phyloP scores from a whole-genome alignment of 1,139 yeast species.

The Hyphopichia pseudoburtonii region DNA sequence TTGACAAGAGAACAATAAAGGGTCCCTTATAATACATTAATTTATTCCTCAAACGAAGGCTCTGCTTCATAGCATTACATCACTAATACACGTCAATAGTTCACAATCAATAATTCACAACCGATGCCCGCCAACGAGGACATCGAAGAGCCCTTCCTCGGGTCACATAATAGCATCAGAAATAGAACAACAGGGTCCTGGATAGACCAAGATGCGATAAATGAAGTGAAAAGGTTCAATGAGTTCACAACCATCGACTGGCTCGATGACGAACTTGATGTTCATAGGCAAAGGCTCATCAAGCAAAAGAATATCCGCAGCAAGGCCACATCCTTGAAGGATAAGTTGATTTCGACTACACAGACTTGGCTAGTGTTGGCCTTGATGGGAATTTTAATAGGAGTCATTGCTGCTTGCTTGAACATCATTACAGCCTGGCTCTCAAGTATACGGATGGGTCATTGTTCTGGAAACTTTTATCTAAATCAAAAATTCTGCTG shows the following conservation, averaged over 20 bases:
- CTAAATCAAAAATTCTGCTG: slow-evolving; percentile 81
- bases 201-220: slow-evolving; percentile 35
- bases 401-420: slow-evolving; percentile 76
- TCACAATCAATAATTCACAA: neutral
- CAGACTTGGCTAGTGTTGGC: slow-evolving; percentile 79
- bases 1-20: too few relatives aligned
- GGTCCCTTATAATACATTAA: too few relatives aligned
- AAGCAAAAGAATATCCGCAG: slow-evolving; percentile 17
- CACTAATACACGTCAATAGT: too few relatives aligned
- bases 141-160: neutral
- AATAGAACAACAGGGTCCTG: slow-evolving; percentile 36
- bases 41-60: too few relatives aligned
- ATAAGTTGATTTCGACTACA: slow-evolving; percentile 43
- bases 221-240: slow-evolving; percentile 48
- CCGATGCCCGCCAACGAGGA: neutral
- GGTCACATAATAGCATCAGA: slow-evolving; percentile 9
- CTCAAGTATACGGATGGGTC: slow-evolving; percentile 76
- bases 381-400: slow-evolving; percentile 71
- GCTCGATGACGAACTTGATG: slow-evolving; percentile 72
- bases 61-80: too few relatives aligned
- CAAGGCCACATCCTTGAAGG: slow-evolving; percentile 17
- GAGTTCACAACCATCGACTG: slow-evolving; percentile 78
- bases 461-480: slow-evolving; percentile 69
- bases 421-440: slow-evolving; percentile 85
- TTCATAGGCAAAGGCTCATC: slow-evolving; percentile 42